A percentile compares a stretch with the other conserved stretches of the same genome.
These are phyloP conservation scores for Akanthomyces dipterigenus DNA, from an alignment of 2,329 filamentous ascomycete genomes.

Conservation along the genomic window DNA sequence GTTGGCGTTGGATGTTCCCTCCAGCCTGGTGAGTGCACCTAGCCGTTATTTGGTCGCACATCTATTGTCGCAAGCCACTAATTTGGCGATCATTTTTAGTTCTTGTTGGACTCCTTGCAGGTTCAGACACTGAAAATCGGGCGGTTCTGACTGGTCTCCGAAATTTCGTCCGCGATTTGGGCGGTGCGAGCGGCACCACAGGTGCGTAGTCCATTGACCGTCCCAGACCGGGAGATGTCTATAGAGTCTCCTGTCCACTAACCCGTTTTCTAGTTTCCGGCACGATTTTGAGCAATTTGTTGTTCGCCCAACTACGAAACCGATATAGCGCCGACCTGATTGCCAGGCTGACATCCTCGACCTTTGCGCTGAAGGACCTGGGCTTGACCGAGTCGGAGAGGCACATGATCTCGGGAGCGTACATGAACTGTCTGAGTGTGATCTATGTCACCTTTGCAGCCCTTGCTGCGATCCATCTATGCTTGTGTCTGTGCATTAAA, in stretches of 20 bases:
- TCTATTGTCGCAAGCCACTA: neutral
- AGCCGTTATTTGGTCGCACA: neutral
- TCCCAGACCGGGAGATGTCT: no score
- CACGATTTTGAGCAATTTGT: neutral
- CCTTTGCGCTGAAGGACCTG: constrained; percentile 6
- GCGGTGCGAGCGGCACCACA: constrained; percentile 1
- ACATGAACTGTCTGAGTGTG: neutral
- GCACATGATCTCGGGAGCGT: neutral
- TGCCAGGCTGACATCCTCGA: neutral
- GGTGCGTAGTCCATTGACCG: neutral
- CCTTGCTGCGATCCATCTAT: neutral
- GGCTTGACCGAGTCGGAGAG: neutral
- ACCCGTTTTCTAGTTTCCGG: neutral
- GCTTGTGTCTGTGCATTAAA: neutral
- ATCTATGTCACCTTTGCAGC: neutral
- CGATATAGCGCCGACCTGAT: neutral
- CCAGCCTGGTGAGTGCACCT: neutral
- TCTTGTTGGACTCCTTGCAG: neutral
- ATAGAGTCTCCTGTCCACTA: neutral
- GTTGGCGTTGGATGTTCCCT: constrained; percentile 1
- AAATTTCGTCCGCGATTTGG: constrained; percentile 2
- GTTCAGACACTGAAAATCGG: neutral
- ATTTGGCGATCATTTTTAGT: neutral
- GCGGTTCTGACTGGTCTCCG: neutral
- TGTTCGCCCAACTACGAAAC: neutral